Evolutionary conservation across 1,284 basidiomycete genomes (phyloP).

Genomic region (Cerioporus squamosus): DNA sequence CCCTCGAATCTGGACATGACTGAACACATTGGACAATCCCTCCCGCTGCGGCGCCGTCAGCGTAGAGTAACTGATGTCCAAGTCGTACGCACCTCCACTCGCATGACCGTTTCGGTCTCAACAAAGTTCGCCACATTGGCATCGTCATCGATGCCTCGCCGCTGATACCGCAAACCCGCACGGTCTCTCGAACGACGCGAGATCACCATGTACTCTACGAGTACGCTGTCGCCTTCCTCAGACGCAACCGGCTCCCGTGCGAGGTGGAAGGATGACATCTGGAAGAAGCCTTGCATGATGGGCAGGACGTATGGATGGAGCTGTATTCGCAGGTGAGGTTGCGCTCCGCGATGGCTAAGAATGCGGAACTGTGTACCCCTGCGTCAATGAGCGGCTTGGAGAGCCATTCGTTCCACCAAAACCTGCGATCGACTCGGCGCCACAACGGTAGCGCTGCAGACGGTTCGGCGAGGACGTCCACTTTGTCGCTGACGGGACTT

Average conservation of each 20-base stretch:
- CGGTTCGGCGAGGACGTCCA: slow-evolving; percentile 69
- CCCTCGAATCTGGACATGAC: slow-evolving; percentile 88
- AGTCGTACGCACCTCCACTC: slow-evolving; percentile 62
- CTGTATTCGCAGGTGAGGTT: slow-evolving; percentile 36
- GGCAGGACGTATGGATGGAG: slow-evolving; percentile 85
- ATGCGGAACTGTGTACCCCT: slow-evolving; percentile 51
- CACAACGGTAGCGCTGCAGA: slow-evolving; percentile 76
- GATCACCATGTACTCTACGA: slow-evolving; percentile 72
- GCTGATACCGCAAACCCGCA: slow-evolving; percentile 94
- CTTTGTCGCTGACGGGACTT: slow-evolving; percentile 41
- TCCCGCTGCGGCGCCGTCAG: slow-evolving; percentile 56
- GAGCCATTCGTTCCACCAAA: slow-evolving; percentile 92
- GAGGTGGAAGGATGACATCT: slow-evolving; percentile 68
- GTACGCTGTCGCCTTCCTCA: slow-evolving; percentile 46
- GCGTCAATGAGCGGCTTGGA: slow-evolving; percentile 76
- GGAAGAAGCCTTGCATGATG: slow-evolving; percentile 89
- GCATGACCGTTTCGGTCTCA: slow-evolving; percentile 90
- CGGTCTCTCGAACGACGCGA: slow-evolving; percentile 91
- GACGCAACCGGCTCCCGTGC: slow-evolving; percentile 55
- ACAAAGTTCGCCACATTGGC: slow-evolving; percentile 90
- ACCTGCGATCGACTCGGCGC: slow-evolving; percentile 81
- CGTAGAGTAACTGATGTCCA: slow-evolving; percentile 1
- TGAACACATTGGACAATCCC: slow-evolving; percentile 76
- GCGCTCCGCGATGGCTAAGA: no score
- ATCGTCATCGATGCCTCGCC: slow-evolving; percentile 89